Evolutionary conservation across 2,329 filamentous ascomycete genomes (phyloP).

Genomic region (Immersiporthe knoxdaviesiana): DNA sequence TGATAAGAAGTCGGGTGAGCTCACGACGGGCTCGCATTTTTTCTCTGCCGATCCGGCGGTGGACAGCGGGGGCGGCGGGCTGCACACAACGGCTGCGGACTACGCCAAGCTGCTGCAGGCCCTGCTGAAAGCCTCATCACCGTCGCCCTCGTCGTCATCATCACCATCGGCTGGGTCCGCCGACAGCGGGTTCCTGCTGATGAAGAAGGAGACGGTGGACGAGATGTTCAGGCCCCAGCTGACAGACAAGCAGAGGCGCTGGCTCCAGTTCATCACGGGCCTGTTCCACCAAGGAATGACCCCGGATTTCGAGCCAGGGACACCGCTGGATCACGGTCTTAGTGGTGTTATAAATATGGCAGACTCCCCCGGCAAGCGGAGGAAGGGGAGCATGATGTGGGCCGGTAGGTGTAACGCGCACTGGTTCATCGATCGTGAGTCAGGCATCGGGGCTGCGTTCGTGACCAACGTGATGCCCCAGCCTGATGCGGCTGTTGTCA

Average conservation of each 20-base stretch:
- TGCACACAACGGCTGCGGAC: conserved; percentile 47
- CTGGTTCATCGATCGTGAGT: conserved; percentile 42
- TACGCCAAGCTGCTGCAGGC: conserved; percentile 43
- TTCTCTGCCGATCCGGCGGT: conserved; percentile 39
- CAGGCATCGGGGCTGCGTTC: conserved; percentile 46
- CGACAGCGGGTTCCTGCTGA: conserved; percentile 39
- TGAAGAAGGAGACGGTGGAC: conserved; percentile 37
- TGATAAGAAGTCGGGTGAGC: conserved; percentile 25
- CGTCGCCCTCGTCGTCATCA: background rate
- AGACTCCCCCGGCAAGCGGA: conserved; percentile 45
- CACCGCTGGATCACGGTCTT: conserved; percentile 43
- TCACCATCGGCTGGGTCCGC: background rate
- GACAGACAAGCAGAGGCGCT: conserved; percentile 36
- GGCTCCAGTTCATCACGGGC: conserved; percentile 31
- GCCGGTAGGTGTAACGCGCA: conserved; percentile 46
- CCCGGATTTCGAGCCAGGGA: conserved; percentile 42
- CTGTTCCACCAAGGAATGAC: conserved; percentile 36
- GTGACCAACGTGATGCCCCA: conserved; percentile 45
- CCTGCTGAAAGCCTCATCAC: conserved; percentile 34
- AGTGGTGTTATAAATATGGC: conserved; percentile 45
- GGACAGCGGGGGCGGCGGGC: conserved; percentile 49
- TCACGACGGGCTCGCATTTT: conserved; percentile 19
- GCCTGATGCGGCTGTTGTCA: conserved; percentile 41
- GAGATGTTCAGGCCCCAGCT: conserved; percentile 49
- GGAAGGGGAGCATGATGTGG: conserved; percentile 49